A percentile compares a stretch with the other conserved stretches of the same genome.
Conservation (phyloP, 2,329 filamentous ascomycete genomes). For the Cladosporium sp. region DNA sequence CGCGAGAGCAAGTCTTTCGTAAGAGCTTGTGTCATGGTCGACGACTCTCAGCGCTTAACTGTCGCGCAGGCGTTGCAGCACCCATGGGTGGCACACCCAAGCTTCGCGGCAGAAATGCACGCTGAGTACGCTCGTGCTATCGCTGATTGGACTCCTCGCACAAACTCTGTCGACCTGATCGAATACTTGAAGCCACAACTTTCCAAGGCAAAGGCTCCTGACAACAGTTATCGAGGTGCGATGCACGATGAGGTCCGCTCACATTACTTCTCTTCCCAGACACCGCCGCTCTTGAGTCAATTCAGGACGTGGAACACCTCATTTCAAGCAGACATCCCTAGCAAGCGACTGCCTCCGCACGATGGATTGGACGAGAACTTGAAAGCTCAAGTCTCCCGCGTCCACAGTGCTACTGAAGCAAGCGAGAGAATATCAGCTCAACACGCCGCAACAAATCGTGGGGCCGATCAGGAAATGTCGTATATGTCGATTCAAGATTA, state of each 20-base stretch:
- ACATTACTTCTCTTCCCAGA: slow-evolving; percentile 1
- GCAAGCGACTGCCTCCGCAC: neutral
- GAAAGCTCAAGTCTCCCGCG: no score
- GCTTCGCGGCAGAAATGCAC: slow-evolving; percentile 45
- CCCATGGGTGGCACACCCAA: slow-evolving; percentile 53
- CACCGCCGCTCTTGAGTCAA: neutral
- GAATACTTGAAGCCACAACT: neutral
- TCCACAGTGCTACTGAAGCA: neutral
- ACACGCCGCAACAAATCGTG: neutral
- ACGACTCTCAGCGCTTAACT: slow-evolving; percentile 49
- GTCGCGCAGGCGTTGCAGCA: slow-evolving; percentile 52
- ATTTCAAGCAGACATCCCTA: neutral
- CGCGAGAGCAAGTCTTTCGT: slow-evolving; percentile 51
- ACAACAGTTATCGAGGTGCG: neutral
- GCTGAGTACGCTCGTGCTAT: slow-evolving; percentile 48
- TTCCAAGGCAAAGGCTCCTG: neutral
- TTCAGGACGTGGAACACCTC: neutral
- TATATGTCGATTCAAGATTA: slow-evolving; percentile 6
- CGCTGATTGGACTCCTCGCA: slow-evolving; percentile 45
- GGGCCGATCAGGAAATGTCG: neutral
- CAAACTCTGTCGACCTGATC: neutral
- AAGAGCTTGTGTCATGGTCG: slow-evolving; percentile 45
- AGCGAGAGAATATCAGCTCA: no score
- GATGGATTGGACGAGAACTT: neutral
- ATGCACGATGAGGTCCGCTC: slow-evolving; percentile 6